Conservation (phyloP, 2,329 filamentous ascomycete genomes). For the Graphiopsis chlorocephala region DNA sequence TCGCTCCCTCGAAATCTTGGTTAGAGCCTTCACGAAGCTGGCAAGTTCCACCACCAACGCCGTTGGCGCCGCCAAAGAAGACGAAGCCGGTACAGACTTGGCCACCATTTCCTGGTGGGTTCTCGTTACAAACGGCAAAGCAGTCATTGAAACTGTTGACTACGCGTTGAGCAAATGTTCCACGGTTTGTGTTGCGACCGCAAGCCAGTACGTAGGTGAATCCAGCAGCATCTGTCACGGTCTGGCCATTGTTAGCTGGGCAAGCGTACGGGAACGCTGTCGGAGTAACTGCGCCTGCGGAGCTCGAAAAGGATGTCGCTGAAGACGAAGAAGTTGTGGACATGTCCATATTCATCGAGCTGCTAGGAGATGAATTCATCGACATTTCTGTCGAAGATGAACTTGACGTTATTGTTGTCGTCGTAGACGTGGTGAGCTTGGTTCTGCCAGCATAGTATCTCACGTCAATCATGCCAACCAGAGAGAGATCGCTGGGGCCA, state of each 20-base stretch:
- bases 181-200: background rate
- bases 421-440: background rate
- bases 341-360: background rate
- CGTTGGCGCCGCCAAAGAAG: background rate
- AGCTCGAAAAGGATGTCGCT: background rate
- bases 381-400: background rate
- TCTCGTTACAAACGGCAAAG: background rate
- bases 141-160: conserved; percentile 7
- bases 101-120: background rate
- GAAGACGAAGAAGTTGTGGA: background rate
- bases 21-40: background rate
- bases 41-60: background rate
- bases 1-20: background rate
- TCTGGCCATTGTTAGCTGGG: background rate
- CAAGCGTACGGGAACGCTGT: conserved; percentile 1
- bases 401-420: background rate
- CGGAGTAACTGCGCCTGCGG: background rate
- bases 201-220: background rate
- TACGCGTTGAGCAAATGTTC: background rate
- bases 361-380: background rate
- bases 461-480: background rate
- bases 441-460: background rate
- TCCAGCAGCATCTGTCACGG: background rate
- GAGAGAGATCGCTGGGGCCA: background rate
- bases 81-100: background rate